These are phyloP conservation scores for Clonostachys solani DNA, from an alignment of 2,329 filamentous ascomycete genomes.

Conservation along the genomic window DNA sequence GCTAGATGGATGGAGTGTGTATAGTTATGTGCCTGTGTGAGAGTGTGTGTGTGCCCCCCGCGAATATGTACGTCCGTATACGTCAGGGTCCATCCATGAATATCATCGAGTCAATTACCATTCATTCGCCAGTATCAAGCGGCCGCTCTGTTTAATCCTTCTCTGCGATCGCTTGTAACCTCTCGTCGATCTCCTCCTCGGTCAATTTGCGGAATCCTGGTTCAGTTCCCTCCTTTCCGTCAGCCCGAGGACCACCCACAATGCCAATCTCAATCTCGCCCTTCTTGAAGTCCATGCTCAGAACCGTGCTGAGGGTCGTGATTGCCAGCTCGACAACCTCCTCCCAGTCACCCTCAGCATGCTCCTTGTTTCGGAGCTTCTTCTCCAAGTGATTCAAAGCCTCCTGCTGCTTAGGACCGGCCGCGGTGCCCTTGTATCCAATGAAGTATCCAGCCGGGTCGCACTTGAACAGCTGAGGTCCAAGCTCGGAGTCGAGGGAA, in stretches of 20 bases:
- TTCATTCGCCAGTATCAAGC: slow-evolving; percentile 2
- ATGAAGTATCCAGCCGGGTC: slow-evolving; percentile 98
- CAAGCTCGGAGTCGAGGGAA: slow-evolving; percentile 86
- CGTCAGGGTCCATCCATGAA: no score
- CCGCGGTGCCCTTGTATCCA: slow-evolving; percentile 96
- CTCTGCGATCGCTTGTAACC: slow-evolving; percentile 96
- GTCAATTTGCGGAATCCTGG: slow-evolving; percentile 81
- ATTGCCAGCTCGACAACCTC: slow-evolving; percentile 98
- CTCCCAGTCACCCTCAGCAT: slow-evolving; percentile 88
- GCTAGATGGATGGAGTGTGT: no score
- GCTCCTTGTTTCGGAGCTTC: slow-evolving; percentile 99
- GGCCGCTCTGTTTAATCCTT: slow-evolving; percentile 66
- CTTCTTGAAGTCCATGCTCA: slow-evolving; percentile 99
- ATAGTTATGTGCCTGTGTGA: no score
- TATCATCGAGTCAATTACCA: slow-evolving; percentile 1
- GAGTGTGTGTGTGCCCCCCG: no score
- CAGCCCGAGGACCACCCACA: slow-evolving; percentile 79
- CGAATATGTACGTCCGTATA: no score
- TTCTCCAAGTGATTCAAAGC: slow-evolving; percentile 98
- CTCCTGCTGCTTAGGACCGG: slow-evolving; percentile 97
- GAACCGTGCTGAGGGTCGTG: slow-evolving; percentile 87
- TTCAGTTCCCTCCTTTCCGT: slow-evolving; percentile 80
- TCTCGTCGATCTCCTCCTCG: slow-evolving; percentile 97
- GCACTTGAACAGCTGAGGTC: slow-evolving; percentile 96
- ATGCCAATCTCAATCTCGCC: slow-evolving; percentile 97